Percentiles rank a stretch among this genome's conserved stretches.
Evolutionary conservation across 1,284 basidiomycete genomes (phyloP).

Genomic region (Heliocybe sulcata): DNA sequence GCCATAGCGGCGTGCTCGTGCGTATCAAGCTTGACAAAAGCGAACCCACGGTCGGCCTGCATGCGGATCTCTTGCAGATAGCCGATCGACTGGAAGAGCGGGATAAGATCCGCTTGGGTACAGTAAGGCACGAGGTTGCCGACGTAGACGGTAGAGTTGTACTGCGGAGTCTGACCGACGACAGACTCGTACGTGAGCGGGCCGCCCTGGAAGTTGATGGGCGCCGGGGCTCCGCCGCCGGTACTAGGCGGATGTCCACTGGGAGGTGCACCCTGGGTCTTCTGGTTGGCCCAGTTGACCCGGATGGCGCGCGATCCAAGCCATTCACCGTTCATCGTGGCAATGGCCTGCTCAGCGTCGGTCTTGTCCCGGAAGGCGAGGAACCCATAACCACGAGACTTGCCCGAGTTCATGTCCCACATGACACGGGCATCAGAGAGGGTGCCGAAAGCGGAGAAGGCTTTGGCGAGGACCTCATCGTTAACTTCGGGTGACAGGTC

Average conservation of each 20-base stretch:
- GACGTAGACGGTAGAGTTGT: slow-evolving; percentile 96
- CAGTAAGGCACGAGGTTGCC: slow-evolving; percentile 96
- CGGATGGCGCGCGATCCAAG: slow-evolving; percentile 95
- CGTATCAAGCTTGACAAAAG: slow-evolving; percentile 96
- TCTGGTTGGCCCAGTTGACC: slow-evolving; percentile 99
- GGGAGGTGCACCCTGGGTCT: slow-evolving; percentile 68
- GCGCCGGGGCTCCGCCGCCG: slow-evolving; percentile 66
- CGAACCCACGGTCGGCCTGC: slow-evolving; percentile 97
- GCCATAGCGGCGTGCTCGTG: slow-evolving; percentile 98
- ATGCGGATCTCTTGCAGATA: slow-evolving; percentile 97
- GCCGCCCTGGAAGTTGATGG: slow-evolving; percentile 81
- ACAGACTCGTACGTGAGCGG: slow-evolving; percentile 85
- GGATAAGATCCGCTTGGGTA: slow-evolving; percentile 92
- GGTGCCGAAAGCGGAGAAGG: slow-evolving; percentile 91
- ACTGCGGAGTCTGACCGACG: slow-evolving; percentile 83
- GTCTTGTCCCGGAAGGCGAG: slow-evolving; percentile 93
- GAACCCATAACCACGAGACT: slow-evolving; percentile 93
- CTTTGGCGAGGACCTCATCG: slow-evolving; percentile 93
- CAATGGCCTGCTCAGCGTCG: slow-evolving; percentile 96
- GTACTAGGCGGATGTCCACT: slow-evolving; percentile 30
- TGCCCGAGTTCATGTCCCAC: slow-evolving; percentile 99
- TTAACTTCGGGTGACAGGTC: slow-evolving; percentile 98
- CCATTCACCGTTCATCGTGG: slow-evolving; percentile 99
- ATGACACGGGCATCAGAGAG: slow-evolving; percentile 97
- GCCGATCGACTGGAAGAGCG: slow-evolving; percentile 94